phyloP scores from a whole-genome alignment of 345 rosid species.

The Arabis hirsuta region DNA sequence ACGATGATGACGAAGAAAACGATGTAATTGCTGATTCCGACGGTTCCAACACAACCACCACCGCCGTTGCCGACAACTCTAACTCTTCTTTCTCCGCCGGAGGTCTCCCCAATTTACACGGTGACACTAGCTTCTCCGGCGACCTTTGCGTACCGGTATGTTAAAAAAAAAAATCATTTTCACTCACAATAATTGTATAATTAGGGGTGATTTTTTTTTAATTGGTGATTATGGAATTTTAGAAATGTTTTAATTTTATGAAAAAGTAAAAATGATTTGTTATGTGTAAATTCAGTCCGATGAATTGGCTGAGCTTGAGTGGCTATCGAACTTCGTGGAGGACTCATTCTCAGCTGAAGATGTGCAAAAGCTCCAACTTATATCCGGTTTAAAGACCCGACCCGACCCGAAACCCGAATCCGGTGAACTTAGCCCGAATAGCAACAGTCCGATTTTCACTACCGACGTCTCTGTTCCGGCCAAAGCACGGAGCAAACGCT shows the following conservation, averaged over 20 bases:
- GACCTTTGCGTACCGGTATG: conserved; percentile 94
- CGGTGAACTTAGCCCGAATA: conserved; percentile 34
- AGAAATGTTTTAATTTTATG: background rate
- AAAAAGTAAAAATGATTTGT: background rate
- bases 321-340: conserved; percentile 93
- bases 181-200: background rate
- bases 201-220: background rate
- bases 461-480: conserved; percentile 81
- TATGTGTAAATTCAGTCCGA: conserved; percentile 58
- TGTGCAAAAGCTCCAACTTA: conserved; percentile 74
- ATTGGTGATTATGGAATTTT: background rate
- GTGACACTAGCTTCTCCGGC: conserved; percentile 53
- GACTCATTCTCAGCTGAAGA: conserved; percentile 96
- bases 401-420: conserved; percentile 55
- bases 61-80: conserved; percentile 63
- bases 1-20: conserved; percentile 60
- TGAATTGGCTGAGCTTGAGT: conserved; percentile 95
- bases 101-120: conserved; percentile 44
- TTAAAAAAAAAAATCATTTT: background rate
- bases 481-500: conserved; percentile 95
- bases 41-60: conserved; percentile 39
- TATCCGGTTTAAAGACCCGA: conserved; percentile 69
- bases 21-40: conserved; percentile 52
- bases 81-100: conserved; percentile 49
- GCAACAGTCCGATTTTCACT: conserved; percentile 36